Base-by-base conservation (phyloP, 495 filamentous ascomycete species). In the Endocarpon pusillum region DNA sequence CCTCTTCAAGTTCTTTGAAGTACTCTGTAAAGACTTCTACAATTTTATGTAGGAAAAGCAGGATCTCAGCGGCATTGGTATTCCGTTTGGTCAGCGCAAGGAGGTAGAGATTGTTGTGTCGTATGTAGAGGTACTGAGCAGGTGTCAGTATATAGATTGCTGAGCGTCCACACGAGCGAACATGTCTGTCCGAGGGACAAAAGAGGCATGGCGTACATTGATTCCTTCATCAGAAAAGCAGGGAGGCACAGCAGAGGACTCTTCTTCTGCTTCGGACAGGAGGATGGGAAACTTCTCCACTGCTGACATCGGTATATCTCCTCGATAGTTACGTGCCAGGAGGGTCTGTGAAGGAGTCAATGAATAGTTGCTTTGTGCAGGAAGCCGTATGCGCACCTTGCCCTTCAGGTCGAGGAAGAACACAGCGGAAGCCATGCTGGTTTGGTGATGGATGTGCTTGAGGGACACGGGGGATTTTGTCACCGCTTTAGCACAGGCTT, bases 331-430 rank as follows among this genome's bases (percentile, higher is more conserved):
- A 51, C 91, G 80, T 53, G 91, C 91, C 46, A 99, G 71, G 45
- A 96, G 86, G 64, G 91, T 94, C 84, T 93, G 53, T 35, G 30
- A 29, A 34, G 24, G 25, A 26, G 47, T 65, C 42, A 67, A 57
- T 47, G 34, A 18, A 30, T 23, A 28, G 32, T 24, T 26, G 25
- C 12, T 32, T 21, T 41, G 15, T 38, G 15, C 11, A 41, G 18
- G 17, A 7, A 11, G 14, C 9, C 22, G 38, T 21, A 32, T 46
- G 35, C 66, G 25, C 57, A 89, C 84, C 78, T 99, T 99, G 78
- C 91, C 91, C 80, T 99, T 99, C 35, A 99, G 69, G 58, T 99
- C 91, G 46, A 99, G 78, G 55, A 99, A 99, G 69, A 99, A 99
- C 52, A 99, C 53, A 27, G 91, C 91, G 35, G 91, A 99, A 42